Evolutionary conservation across 2,329 filamentous ascomycete genomes (phyloP).

Genomic region (Cladosporium halotolerans): DNA sequence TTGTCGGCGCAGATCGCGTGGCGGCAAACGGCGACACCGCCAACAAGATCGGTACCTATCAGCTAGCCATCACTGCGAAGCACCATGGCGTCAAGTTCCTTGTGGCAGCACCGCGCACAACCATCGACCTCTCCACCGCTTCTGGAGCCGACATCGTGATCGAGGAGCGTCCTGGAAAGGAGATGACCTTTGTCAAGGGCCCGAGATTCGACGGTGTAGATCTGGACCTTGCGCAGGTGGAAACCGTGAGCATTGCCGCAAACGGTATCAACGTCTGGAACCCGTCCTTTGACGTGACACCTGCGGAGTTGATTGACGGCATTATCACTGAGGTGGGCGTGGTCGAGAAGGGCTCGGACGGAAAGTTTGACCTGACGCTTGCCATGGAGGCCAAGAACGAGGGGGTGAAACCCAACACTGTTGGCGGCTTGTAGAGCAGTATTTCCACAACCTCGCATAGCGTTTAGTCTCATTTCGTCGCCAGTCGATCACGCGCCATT

Average conservation of each 20-base stretch:
- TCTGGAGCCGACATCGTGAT: conserved; percentile 79
- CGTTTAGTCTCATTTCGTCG: background rate
- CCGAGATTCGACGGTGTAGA: conserved; percentile 56
- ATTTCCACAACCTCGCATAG: background rate
- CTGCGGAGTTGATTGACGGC: conserved; percentile 79
- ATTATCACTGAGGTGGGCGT: conserved; percentile 90
- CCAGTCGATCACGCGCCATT: background rate
- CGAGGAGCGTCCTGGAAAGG: conserved; percentile 73
- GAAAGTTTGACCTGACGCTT: conserved; percentile 53
- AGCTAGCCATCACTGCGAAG: conserved; percentile 80
- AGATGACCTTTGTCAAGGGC: conserved; percentile 80
- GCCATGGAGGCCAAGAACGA: conserved; percentile 30
- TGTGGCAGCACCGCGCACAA: conserved; percentile 89
- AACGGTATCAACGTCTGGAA: conserved; percentile 85
- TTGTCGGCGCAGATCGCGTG: conserved; percentile 92
- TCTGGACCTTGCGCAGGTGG: conserved; percentile 57
- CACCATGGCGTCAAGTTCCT: conserved; percentile 90
- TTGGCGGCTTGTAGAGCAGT: conserved; percentile 24
- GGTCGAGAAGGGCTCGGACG: conserved; percentile 67
- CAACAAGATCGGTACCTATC: conserved; percentile 97
- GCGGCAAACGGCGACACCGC: conserved; percentile 96
- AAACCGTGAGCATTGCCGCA: conserved; percentile 72
- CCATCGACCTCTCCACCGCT: conserved; percentile 76
- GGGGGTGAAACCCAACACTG: conserved; percentile 27
- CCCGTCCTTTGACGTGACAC: conserved; percentile 93